phyloP scores from a whole-genome alignment of 345 rosid genomes.

The Eucalyptus coolabah region DNA sequence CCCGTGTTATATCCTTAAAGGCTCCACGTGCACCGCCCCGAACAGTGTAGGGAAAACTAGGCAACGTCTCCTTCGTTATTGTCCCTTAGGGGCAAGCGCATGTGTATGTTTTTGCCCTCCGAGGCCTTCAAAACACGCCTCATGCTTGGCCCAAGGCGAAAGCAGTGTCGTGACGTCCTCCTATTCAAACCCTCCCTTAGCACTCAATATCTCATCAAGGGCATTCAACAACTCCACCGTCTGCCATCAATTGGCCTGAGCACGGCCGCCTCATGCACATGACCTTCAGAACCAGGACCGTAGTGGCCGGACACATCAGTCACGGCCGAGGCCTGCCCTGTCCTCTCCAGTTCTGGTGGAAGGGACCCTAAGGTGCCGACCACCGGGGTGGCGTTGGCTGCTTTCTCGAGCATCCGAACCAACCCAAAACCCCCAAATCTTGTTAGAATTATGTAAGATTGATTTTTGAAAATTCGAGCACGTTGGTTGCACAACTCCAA shows the following conservation, averaged over 20 bases:
- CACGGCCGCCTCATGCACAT: slow-evolving; percentile 43
- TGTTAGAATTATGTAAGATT: too few relatives aligned
- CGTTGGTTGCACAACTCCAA: too few relatives aligned
- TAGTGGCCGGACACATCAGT: slow-evolving; percentile 42
- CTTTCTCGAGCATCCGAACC: slow-evolving; percentile 59
- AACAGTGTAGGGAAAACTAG: background rate
- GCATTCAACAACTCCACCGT: too few relatives aligned
- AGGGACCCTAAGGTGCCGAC: slow-evolving; percentile 72
- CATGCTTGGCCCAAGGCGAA: background rate
- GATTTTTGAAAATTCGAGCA: too few relatives aligned
- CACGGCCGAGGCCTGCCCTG: slow-evolving; percentile 28
- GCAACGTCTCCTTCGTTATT: background rate
- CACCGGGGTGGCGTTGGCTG: slow-evolving; percentile 48
- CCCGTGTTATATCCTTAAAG: background rate
- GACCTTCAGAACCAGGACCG: slow-evolving; percentile 36
- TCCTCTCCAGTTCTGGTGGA: slow-evolving; percentile 53
- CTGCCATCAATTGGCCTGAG: too few relatives aligned
- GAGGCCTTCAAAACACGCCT: background rate
- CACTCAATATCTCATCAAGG: too few relatives aligned
- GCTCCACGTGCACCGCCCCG: slow-evolving; percentile 29
- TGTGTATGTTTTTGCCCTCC: slow-evolving; percentile 41
- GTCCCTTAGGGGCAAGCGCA: slow-evolving; percentile 22
- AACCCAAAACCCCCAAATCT: slow-evolving; percentile 45
- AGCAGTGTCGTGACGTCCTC: background rate
- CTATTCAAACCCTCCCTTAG: too few relatives aligned